phyloP scores from a whole-genome alignment of 805 yeast genomes.

The Zygoascus ofunaensis region DNA sequence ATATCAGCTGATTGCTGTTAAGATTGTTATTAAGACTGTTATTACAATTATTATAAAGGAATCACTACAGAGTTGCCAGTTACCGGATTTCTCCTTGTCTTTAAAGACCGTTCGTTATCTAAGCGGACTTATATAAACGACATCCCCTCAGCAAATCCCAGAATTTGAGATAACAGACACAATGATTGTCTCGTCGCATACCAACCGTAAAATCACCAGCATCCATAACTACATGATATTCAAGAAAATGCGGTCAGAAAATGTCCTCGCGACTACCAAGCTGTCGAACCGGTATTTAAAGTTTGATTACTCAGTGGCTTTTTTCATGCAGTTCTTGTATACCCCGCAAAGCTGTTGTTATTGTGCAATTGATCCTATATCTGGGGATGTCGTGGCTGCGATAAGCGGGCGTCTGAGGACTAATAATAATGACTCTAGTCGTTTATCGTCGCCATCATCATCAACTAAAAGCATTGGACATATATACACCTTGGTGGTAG shows the following conservation, averaged over 20 bases:
- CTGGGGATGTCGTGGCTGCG: background rate
- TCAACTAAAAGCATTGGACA: conserved; percentile 15
- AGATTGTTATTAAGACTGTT: no score
- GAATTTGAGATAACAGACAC: no score
- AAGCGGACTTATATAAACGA: no score
- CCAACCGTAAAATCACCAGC: no score
- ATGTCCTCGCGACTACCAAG: background rate
- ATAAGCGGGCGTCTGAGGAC: background rate
- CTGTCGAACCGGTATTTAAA: conserved; percentile 10
- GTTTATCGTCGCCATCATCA: background rate
- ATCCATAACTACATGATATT: background rate
- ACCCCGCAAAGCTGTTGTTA: conserved; percentile 11
- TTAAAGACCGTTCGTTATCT: no score
- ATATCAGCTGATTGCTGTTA: no score
- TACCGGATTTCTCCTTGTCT: no score
- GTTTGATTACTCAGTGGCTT: conserved; percentile 11
- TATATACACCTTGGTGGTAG: conserved; percentile 18
- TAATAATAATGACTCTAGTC: background rate
- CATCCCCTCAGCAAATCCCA: no score
- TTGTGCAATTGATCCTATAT: background rate
- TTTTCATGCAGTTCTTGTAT: conserved; percentile 17
- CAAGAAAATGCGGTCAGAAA: background rate
- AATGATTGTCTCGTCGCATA: no score
- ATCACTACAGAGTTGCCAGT: no score
- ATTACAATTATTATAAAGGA: no score